Base-by-base conservation (phyloP, 768 basidiomycete species). In the Mycena filopes region DNA sequence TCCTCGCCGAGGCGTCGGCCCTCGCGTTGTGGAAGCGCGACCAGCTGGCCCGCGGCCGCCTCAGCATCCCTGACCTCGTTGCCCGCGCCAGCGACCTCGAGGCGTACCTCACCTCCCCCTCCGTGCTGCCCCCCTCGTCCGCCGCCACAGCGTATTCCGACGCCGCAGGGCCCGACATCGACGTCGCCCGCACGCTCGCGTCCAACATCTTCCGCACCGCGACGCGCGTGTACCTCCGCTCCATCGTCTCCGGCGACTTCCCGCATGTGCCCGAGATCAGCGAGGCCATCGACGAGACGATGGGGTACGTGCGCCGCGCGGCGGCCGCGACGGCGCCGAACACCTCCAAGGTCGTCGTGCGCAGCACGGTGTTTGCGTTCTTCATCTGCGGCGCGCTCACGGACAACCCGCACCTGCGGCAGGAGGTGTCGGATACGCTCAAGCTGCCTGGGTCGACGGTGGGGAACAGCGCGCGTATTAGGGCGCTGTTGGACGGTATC, bases 341-440 rank as follows among this genome's bases (percentile, higher is more conserved):
- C 43, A 78, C 82, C 49, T 82, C 83, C 45, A 81, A 53, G 15
- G 38, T 66, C 16, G 89, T 94, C 28, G 84, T 93, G 60, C 83
- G 92, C 41, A 92, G 89, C 77, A 92, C 92, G 28, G 91, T 94
- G 69, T 93, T 94, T 70, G 85, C 86, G 47, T 87, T 92, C 63
- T 93, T 89, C 71, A 84, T 95, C 55, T 86, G 86, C 65, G 92
- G 92, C 1, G 87, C 84, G 67, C 83, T 94, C 55, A 88, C 90
- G 65, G 86, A 89, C 72, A 79, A 86, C 55, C 63, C 38, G 4
- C 57, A 57, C 1, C 78, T 87, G 65, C 84, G 83, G 55, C 43
- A 64, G 3, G 79, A 81, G 65, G 78, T 94, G 16, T 67, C 77
- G 26, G 68, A 70, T 12, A 77, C 83, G 47, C 79, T 95, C 45